Evolutionary conservation across 441 rosid species (phyloP).

Genomic region (Gossypium davidsonii): DNA sequence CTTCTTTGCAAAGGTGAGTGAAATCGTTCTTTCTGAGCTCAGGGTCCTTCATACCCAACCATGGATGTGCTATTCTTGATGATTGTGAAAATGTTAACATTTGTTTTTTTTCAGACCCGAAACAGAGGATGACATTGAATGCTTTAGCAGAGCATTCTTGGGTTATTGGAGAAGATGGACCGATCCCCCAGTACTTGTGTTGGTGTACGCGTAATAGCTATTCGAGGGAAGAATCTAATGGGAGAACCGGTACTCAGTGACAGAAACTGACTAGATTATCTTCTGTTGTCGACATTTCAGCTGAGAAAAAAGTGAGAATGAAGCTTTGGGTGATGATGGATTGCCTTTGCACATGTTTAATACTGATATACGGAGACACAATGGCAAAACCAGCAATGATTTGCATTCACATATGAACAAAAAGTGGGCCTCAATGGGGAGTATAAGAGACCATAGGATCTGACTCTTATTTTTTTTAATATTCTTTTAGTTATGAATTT

Average conservation of each 20-base stretch:
- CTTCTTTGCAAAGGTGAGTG: conserved; percentile 82
- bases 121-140: conserved; percentile 58
- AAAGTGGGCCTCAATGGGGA: neutral
- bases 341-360: neutral
- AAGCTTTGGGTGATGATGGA: neutral
- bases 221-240: conserved; percentile 25
- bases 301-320: neutral
- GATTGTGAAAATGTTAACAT: neutral
- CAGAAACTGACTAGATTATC: conserved; percentile 18
- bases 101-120: conserved; percentile 49
- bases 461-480: neutral
- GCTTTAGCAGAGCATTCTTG: conserved; percentile 64
- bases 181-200: conserved; percentile 51
- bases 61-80: neutral
- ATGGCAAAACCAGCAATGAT: neutral
- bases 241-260: conserved; percentile 8
- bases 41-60: neutral
- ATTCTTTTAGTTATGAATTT: neutral
- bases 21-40: neutral
- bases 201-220: conserved; percentile 67
- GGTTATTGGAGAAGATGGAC: conserved; percentile 69
- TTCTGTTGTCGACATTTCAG: conserved; percentile 14
- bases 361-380: neutral
- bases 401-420: neutral
- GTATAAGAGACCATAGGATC: neutral